Percentiles rank a stretch among this genome's conserved stretches.
phyloP scores from a whole-genome alignment of 2,329 filamentous ascomycete genomes.

The Xylaria sp. region DNA sequence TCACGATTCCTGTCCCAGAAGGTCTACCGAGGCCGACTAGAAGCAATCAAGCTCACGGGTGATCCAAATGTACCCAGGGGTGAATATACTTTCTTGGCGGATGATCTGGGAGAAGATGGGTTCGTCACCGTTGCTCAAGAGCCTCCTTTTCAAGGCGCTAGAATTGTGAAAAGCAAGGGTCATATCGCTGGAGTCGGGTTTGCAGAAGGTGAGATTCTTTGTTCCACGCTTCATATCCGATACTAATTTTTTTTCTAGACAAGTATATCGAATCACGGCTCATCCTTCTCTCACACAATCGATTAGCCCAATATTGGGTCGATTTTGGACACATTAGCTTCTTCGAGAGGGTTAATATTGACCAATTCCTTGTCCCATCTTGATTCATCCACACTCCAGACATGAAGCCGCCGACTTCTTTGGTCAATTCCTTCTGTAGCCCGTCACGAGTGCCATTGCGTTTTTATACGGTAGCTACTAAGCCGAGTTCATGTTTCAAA shows the following conservation, averaged over 20 bases:
- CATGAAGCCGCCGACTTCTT: background rate
- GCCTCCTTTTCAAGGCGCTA: conserved; percentile 75
- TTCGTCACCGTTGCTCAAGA: conserved; percentile 73
- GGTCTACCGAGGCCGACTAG: conserved; percentile 73
- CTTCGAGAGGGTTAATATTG: conserved; percentile 70
- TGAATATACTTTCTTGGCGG: conserved; percentile 82
- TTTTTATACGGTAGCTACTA: background rate
- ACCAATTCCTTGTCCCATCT: conserved; percentile 56
- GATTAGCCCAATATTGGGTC: conserved; percentile 85
- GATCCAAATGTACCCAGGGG: conserved; percentile 91
- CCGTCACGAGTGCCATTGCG: background rate
- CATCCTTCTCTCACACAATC: conserved; percentile 80
- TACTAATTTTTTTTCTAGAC: conserved; percentile 61
- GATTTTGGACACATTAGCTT: conserved; percentile 69
- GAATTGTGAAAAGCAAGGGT: conserved; percentile 78
- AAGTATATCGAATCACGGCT: conserved; percentile 80
- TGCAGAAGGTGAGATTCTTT: conserved; percentile 69
- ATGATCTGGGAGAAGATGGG: conserved; percentile 77
- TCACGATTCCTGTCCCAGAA: conserved; percentile 58
- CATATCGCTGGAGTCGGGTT: conserved; percentile 84
- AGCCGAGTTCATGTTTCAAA: background rate
- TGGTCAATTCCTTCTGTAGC: too few species aligned
- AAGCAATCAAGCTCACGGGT: conserved; percentile 91
- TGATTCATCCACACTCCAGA: background rate
- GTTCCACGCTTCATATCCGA: conserved; percentile 20